Percentiles rank a stretch among this genome's conserved stretches.
phyloP scores from a whole-genome alignment of 1,284 basidiomycete genomes.

The Termitomyces sp. region DNA sequence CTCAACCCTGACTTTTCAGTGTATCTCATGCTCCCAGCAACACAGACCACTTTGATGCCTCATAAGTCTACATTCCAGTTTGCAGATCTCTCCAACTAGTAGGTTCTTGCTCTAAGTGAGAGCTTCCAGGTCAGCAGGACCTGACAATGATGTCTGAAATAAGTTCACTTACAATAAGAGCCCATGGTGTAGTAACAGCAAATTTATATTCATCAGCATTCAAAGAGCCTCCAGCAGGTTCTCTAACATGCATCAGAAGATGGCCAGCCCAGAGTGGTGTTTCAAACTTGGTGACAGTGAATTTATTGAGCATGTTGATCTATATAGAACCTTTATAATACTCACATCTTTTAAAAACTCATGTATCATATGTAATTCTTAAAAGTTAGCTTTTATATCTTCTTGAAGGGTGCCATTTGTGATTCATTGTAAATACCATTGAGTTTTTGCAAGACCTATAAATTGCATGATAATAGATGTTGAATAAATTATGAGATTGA shows the following conservation, averaged over 20 bases:
- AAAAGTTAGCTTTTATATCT: neutral
- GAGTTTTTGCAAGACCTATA: neutral
- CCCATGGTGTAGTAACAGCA: constrained; percentile 17
- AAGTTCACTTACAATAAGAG: constrained; percentile 21
- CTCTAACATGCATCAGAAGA: constrained; percentile 25
- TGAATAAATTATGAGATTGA: neutral
- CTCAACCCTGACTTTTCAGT: no score
- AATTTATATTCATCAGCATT: constrained; percentile 30
- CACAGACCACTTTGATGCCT: no score
- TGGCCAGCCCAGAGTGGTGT: constrained; percentile 26
- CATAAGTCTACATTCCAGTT: no score
- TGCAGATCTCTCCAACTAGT: no score
- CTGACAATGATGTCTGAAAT: neutral
- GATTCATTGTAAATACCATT: constrained; percentile 2
- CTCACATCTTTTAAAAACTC: constrained; percentile 7
- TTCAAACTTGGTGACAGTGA: constrained; percentile 22
- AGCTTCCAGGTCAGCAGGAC: no score
- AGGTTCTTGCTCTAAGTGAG: no score
- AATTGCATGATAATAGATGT: neutral
- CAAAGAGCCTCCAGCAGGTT: constrained; percentile 30
- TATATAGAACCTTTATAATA: neutral
- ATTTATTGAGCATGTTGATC: neutral
- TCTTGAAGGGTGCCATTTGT: neutral
- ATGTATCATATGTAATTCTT: neutral
- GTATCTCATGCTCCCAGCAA: no score